Base-by-base conservation (phyloP, 129 eudicot species). In the Smallanthus sonchifolius region DNA sequence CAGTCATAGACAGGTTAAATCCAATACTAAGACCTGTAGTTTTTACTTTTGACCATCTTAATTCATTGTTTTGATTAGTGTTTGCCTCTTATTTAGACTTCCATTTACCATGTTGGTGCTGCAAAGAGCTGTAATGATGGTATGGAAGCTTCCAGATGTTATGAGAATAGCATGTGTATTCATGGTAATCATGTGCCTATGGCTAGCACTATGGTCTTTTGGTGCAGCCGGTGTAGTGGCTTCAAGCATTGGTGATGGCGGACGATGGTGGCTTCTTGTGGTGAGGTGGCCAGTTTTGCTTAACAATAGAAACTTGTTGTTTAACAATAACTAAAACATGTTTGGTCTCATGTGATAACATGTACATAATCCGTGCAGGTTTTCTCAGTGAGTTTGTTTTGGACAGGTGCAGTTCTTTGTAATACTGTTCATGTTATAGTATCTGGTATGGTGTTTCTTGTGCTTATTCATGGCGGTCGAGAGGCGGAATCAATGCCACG, bases 321-420 rank as follows among this genome's bases (percentile, higher is more conserved):
- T 55, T 55, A 9, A 9, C 62, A 28, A 9, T 59, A 59, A 24
- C 65, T 32, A 20, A 67, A 65, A 40, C 47, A 3, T 38, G 16
- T 40, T 39, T 39, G 5, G 14, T 19, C 51, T 65, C 37, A 24
- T 67, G 38, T 67, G 30, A 24, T 24, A 24, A 24, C 10, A 11
- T 39, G 34, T 65, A 65, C 11, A 2, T 40, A 67, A 5, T 14
- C 30, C 30, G 7, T 77, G 80, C 92, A 95, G 99, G 97, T 95
- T 28, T 82, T 91, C 42, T 91, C 96, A 2, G 84, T 91, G 74
- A 95, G 99, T 80, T 83, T 95, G 79, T 95, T 95, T 80, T 95
- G 99, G 99, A 95, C 99, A 2, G 99, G 99, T 54, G 99, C 99
- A 16, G 99, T 95, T 67, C 87, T 95, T 48, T 88, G 99, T 77